A percentile compares a stretch with the other conserved stretches of the same genome.
Conservation (phyloP, 257 asterid species). For the Nicotiana obtusifolia region DNA sequence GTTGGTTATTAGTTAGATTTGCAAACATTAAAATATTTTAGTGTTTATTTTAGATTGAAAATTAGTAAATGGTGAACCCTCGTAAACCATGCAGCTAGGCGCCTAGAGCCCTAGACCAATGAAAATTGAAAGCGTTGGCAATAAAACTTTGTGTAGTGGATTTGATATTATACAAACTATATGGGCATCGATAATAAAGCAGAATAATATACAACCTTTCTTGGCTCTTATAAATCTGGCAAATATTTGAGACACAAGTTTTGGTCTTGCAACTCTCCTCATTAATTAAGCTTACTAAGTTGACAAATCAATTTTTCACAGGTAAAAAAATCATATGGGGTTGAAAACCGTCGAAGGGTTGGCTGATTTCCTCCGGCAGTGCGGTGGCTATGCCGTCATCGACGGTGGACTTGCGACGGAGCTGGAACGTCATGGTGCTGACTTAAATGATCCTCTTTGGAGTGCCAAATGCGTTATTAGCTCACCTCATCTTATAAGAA, state of each 20-base stretch:
- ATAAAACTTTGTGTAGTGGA: too few relatives aligned
- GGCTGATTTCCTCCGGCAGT: conserved; percentile 57
- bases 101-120: too few relatives aligned
- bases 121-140: too few relatives aligned
- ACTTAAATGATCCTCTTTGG: conserved; percentile 89
- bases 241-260: background rate
- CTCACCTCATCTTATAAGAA: conserved; percentile 75
- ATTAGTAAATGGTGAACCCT: too few relatives aligned
- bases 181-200: too few relatives aligned
- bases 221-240: too few relatives aligned
- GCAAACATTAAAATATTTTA: too few relatives aligned
- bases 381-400: conserved; percentile 72
- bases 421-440: conserved; percentile 78
- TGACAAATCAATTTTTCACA: background rate
- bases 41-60: too few relatives aligned
- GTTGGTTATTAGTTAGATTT: too few relatives aligned
- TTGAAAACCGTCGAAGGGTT: conserved; percentile 3
- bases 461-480: conserved; percentile 83
- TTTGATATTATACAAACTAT: too few relatives aligned
- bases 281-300: background rate
- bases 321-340: background rate
- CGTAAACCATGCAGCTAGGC: too few relatives aligned
- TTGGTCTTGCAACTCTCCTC: background rate
- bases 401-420: conserved; percentile 96
- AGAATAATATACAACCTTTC: too few relatives aligned